Base-by-base conservation (phyloP, 2,329 filamentous ascomycete genomes). In the Raffaelea albimanens region DNA sequence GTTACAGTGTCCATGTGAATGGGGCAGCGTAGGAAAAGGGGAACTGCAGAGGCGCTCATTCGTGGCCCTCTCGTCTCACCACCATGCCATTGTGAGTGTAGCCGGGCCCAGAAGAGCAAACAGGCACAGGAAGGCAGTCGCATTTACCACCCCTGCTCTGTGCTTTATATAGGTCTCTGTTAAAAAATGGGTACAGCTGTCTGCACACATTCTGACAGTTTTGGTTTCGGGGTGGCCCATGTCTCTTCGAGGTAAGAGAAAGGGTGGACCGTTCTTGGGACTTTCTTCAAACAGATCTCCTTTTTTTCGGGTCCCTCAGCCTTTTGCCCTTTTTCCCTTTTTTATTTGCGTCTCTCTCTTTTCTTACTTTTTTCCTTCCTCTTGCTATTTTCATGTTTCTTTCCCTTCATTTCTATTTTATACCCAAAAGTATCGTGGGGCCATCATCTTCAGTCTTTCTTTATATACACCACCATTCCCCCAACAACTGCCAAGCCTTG, bases 201-300 rank as follows among this genome's bases (percentile, higher is more conserved):
- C 33, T 8, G 34, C 19, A 14, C 9, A 13, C 22, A 58, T 53
- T 51, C 52, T 54, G 54, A 59, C 56, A 53, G 51, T 51, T 59
- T 43, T 50, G 46, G 56, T 62, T 62, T 62, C 58, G 56, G 47
- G 45, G 34, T 5, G 13, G 13, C 34, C 14, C 34, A n/a, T 19
- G 34, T 38, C 14, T 38, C 31, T 38, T 38, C 7, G 33, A 20
- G 23, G 23, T 14, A 33, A 20, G n/a, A n/a, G n/a, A n/a, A n/a
- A n/a, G n/a, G 19, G 25, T 43, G 41, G 25, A 29, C n/a, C 22
- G 25, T 23, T 4, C n/a, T 19, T 8, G 11, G 13, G n/a, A 9
- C 3, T 3, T 19, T n/a, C n/a, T 3, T 19, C n/a, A n/a, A 39
- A 38, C 11, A 16, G 34, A 19, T 39, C 36, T 39, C 16, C 33